phyloP scores from a whole-genome alignment of 108 stramenopile genomes.

The Nitzschia putrida region DNA sequence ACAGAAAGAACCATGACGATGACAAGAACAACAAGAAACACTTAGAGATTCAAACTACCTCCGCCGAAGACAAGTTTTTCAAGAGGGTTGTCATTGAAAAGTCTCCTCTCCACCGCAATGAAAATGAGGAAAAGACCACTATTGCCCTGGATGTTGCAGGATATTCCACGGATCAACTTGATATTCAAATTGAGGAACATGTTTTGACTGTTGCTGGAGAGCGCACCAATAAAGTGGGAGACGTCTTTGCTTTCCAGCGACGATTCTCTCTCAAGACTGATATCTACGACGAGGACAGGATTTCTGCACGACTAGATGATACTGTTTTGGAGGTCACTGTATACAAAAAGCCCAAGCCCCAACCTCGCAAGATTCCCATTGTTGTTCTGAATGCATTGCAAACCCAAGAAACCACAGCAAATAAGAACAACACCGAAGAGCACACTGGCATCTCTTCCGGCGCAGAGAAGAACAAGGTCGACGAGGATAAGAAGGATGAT shows the following conservation, averaged over 20 bases:
- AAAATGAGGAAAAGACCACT: conserved; percentile 6
- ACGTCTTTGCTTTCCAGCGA: conserved; percentile 9
- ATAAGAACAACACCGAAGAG: too few species aligned
- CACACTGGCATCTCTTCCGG: too few species aligned
- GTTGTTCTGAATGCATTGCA: too few species aligned
- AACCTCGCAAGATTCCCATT: conserved; percentile 9
- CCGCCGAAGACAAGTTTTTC: too few species aligned
- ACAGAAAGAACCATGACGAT: too few species aligned
- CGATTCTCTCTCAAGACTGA: conserved; percentile 7
- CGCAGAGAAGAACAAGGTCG: too few species aligned
- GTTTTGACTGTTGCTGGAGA: conserved; percentile 12
- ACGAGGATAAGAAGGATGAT: too few species aligned
- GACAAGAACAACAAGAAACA: too few species aligned
- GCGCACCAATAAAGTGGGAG: conserved; percentile 10
- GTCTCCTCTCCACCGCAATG: conserved; percentile 10
- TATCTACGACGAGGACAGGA: conserved; percentile 5
- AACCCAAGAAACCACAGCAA: too few species aligned
- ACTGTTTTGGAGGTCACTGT: conserved; percentile 12
- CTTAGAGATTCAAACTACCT: too few species aligned
- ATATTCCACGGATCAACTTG: conserved; percentile 4
- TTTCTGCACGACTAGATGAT: conserved; percentile 3
- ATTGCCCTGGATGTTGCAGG: conserved; percentile 12
- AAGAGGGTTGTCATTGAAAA: conserved; percentile 6
- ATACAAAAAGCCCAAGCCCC: conserved; percentile 3
- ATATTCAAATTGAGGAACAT: background rate